Conservation (phyloP, 2,329 filamentous ascomycete species). For the Talaromyces piceae region DNA sequence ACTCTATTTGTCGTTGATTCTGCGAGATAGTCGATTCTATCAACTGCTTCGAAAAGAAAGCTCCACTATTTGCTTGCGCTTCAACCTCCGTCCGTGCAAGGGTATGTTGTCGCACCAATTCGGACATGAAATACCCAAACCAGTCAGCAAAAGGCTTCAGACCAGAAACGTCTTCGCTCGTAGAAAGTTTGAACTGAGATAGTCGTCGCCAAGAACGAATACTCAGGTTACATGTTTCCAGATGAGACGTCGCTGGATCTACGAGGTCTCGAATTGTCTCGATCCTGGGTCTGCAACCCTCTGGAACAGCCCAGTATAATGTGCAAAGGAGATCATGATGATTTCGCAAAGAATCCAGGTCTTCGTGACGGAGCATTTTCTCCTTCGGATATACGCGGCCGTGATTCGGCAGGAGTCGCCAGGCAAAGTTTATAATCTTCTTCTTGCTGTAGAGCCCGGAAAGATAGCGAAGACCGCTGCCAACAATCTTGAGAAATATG, state of each 20-base stretch:
- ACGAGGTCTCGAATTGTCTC: conserved; percentile 48
- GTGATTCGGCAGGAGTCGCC: conserved; percentile 54
- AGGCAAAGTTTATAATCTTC: conserved; percentile 50
- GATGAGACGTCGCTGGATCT: conserved; percentile 50
- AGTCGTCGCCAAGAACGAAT: conserved; percentile 53
- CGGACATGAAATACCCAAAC: conserved; percentile 47
- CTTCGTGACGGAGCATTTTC: conserved; percentile 43
- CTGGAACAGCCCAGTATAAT: conserved; percentile 51
- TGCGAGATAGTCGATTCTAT: conserved; percentile 47
- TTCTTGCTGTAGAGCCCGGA: conserved; percentile 41
- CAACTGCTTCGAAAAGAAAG: conserved; percentile 37
- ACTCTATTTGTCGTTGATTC: conserved; percentile 53
- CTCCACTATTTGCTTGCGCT: conserved; percentile 37
- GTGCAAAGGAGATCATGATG: conserved; percentile 56
- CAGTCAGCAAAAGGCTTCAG: conserved; percentile 47
- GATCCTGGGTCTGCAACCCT: conserved; percentile 46
- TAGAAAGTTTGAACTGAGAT: conserved; percentile 50
- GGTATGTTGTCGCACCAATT: conserved; percentile 48
- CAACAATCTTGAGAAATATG: conserved; percentile 52
- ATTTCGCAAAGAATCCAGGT: conserved; percentile 52
- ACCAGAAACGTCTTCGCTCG: conserved; percentile 38
- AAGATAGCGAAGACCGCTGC: conserved; percentile 43
- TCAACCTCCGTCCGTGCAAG: conserved; percentile 53
- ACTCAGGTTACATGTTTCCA: conserved; percentile 52
- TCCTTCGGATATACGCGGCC: conserved; percentile 55